These are phyloP conservation scores for Penicillium sp. DNA, from an alignment of 2,329 filamentous ascomycete genomes.

Conservation along the genomic window DNA sequence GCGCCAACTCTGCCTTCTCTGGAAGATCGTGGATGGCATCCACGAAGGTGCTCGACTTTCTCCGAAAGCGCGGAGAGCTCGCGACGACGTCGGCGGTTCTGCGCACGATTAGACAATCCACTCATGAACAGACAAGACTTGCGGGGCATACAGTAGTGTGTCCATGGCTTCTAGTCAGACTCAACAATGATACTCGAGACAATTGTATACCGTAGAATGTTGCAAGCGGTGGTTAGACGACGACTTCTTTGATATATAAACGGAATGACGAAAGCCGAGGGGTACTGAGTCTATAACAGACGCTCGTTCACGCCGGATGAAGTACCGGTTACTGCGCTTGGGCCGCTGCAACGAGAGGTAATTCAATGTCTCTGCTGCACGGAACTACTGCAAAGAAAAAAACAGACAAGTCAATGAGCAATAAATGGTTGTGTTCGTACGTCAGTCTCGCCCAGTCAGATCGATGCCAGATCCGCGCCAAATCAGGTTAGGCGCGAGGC, in stretches of 20 bases:
- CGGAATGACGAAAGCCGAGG: background rate
- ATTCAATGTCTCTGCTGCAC: background rate
- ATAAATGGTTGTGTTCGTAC: background rate
- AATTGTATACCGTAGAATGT: background rate
- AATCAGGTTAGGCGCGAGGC: background rate
- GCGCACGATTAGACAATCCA: conserved; percentile 17
- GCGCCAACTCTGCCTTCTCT: conserved; percentile 78
- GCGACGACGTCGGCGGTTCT: conserved; percentile 90
- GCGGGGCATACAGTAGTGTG: conserved; percentile 40
- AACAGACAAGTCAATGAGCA: background rate
- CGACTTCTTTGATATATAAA: background rate
- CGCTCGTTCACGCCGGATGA: background rate
- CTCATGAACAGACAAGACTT: background rate
- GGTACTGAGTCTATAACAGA: background rate
- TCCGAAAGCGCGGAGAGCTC: conserved; percentile 82
- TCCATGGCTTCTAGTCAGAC: conserved; percentile 35
- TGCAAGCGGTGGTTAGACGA: background rate
- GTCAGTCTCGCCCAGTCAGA: background rate
- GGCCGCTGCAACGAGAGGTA: too few relatives aligned
- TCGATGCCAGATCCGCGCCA: background rate
- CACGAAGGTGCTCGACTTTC: conserved; percentile 92
- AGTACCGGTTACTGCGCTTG: background rate
- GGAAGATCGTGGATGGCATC: conserved; percentile 94
- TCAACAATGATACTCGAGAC: background rate
- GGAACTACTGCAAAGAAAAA: background rate